Evolutionary conservation across 1,139 yeast species (phyloP), one percentile per base, ranked within the genome.

Genomic region (Suhomyces bolitotheri): DNA sequence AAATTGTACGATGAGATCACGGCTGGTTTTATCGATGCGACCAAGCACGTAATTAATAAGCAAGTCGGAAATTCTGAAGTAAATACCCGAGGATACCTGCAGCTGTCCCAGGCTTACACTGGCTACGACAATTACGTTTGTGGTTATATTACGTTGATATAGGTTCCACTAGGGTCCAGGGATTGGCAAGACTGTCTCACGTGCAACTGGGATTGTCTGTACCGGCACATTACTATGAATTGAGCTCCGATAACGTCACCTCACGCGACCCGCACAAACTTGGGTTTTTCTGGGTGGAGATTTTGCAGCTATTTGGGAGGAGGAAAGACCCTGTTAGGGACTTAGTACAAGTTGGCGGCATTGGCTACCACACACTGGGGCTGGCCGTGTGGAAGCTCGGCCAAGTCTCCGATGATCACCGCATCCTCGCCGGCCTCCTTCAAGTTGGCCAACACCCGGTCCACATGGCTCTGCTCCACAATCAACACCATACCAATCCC

Each of bases 401-500:
- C 78, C 52, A 94, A 73, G 45, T 73, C 62, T 51, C 99, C 99
- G 55, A 94, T 88, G 34, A 72, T 72, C 55, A 78, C 81, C 4
- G 90, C 92, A 7, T 71, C 76, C 67, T 92, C 97, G 27, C 90
- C 88, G 29, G 78, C 80, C 37, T 67, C 65, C 49, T 69, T 62
- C 44, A 92, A 71, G 45, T 76, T 66, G 40, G 66, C 56, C 33
- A 71, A 66, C 12, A 82, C 83, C 45, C 67, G 65, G 2, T 70
- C 78, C 15, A 78, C 96, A 39, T 85, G 76, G 39, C 73, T 79
- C 37, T 58, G 53, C 51, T 74, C 76, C 22, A 88, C 97, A 52
- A 92, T 84, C 34, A 85, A 78, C 25, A 88, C 92, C 98, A 94
- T 94, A 53, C 98, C 99, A 50, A 94, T 77, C 65, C 99, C 99